Conservation (phyloP, 148 eudicot genomes). For the Amaranthus palmeri region DNA sequence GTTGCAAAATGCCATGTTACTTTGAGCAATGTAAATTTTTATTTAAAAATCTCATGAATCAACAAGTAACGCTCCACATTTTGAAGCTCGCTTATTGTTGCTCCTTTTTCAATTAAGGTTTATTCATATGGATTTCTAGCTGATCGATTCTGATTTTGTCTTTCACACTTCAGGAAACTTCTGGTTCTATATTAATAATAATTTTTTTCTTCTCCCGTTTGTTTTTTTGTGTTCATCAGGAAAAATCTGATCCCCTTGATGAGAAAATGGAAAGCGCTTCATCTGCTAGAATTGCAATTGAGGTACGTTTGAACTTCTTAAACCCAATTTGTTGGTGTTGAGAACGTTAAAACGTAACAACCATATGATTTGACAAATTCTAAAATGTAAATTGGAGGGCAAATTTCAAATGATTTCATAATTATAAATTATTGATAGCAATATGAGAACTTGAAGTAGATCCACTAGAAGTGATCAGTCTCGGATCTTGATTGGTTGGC, state of each 20-base stretch:
- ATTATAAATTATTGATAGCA: neutral
- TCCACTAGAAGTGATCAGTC: neutral
- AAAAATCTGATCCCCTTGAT: neutral
- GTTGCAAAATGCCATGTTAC: conserved; percentile 10
- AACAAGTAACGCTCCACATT: conserved; percentile 3
- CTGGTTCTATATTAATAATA: neutral
- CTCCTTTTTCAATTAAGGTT: conserved; percentile 5
- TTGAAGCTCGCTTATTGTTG: neutral
- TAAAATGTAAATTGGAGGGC: neutral
- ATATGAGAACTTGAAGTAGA: neutral
- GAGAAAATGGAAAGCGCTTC: conserved; percentile 22
- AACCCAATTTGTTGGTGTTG: neutral
- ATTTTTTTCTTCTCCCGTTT: neutral
- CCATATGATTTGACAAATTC: neutral
- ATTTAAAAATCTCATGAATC: conserved; percentile 17
- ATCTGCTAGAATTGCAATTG: conserved; percentile 10
- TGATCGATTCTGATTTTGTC: neutral
- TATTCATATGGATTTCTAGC: neutral
- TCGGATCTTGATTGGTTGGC: conserved; percentile 5
- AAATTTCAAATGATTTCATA: neutral
- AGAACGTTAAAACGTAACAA: neutral
- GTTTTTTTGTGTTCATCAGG: conserved; percentile 7
- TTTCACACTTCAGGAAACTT: neutral
- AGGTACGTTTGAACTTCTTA: conserved; percentile 14
- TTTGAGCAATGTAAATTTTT: neutral